Evolutionary conservation across 208 protist genomes (phyloP).

Genomic region (Trypanosoma avium): DNA sequence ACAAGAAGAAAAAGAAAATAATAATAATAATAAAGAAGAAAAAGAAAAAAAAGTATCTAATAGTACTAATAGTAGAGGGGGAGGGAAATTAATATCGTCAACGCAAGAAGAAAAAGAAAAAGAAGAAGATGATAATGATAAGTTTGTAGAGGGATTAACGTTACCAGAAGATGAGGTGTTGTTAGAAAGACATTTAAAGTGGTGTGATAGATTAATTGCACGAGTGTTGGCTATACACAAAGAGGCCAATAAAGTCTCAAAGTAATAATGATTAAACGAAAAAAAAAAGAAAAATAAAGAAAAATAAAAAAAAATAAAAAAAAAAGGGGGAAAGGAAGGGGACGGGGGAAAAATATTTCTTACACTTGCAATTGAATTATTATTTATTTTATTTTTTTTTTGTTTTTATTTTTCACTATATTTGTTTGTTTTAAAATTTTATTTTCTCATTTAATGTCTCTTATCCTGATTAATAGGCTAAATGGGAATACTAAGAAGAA

Average conservation of each 20-base stretch:
- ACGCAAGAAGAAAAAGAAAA: conserved; percentile 17
- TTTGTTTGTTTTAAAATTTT: too few relatives aligned
- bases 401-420: too few relatives aligned
- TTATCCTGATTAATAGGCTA: too few relatives aligned
- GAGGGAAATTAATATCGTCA: conserved; percentile 1
- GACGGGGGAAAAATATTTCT: too few relatives aligned
- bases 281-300: neutral
- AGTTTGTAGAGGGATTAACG: neutral
- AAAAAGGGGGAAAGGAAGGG: too few relatives aligned
- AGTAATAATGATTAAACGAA: too few relatives aligned
- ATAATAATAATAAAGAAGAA: neutral
- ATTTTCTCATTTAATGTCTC: too few relatives aligned
- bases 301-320: too few relatives aligned
- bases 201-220: conserved; percentile 43
- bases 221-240: conserved; percentile 28
- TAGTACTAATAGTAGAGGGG: neutral
- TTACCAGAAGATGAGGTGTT: conserved; percentile 39
- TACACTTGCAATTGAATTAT: too few relatives aligned
- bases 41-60: neutral
- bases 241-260: conserved; percentile 8
- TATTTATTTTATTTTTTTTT: too few relatives aligned
- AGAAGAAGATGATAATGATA: conserved; percentile 22
- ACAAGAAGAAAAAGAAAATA: neutral
- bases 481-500: too few relatives aligned
- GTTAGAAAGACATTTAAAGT: conserved; percentile 39